phyloP scores from a whole-genome alignment of 805 yeast genomes.

The Torulaspora gathmanii region DNA sequence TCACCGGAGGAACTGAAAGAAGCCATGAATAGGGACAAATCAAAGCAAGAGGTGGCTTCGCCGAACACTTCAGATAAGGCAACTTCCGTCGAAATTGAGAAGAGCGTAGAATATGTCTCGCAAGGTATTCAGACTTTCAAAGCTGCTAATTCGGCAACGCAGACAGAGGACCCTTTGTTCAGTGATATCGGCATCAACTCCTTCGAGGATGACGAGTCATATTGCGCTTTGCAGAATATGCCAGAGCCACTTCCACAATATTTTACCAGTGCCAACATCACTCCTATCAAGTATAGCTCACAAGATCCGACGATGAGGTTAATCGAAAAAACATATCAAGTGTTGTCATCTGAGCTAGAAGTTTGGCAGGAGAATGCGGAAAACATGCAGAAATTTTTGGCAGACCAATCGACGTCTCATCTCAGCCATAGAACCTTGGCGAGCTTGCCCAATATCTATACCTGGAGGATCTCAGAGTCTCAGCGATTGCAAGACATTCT shows the following conservation, averaged over 20 bases:
- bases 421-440: constrained; percentile 26
- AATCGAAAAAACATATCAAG: constrained; percentile 27
- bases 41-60: not conserved
- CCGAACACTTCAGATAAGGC: not conserved
- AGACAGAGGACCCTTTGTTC: constrained; percentile 18
- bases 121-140: constrained; percentile 9
- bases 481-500: constrained; percentile 14
- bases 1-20: constrained; percentile 19
- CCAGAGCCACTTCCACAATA: constrained; percentile 22
- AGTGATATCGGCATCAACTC: constrained; percentile 21
- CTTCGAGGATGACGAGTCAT: constrained; percentile 36
- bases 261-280: constrained; percentile 22
- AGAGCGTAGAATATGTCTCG: not conserved
- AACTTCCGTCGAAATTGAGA: not conserved
- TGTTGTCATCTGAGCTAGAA: constrained; percentile 34
- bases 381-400: constrained; percentile 29
- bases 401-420: constrained; percentile 32
- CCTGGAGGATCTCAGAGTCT: constrained; percentile 40
- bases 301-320: constrained; percentile 17
- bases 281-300: constrained; percentile 11
- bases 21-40: constrained; percentile 3
- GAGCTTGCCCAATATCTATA: constrained; percentile 29
- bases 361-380: constrained; percentile 33
- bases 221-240: constrained; percentile 25
- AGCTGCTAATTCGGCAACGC: constrained; percentile 13